Evolutionary conservation across 192 early-diverging fungal genomes (phyloP).

Genomic region (Lobosporangium transversale): DNA sequence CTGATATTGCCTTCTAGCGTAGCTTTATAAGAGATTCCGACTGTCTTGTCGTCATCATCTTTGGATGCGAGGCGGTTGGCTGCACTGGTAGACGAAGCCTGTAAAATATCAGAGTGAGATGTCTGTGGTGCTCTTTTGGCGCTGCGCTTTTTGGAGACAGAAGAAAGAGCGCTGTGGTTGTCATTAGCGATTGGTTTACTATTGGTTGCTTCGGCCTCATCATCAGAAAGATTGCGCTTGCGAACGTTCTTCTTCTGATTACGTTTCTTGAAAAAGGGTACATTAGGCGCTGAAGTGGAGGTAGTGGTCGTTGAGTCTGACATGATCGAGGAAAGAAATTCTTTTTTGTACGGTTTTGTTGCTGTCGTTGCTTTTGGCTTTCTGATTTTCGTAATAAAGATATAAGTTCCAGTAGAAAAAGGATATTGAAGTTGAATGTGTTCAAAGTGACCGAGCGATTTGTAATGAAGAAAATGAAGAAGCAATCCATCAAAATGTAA

Average conservation of each 20-base stretch:
- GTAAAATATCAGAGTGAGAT: constrained; percentile 45
- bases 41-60: constrained; percentile 43
- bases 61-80: constrained; percentile 49
- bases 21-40: constrained; percentile 46
- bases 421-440: too few species aligned
- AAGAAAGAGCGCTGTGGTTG: constrained; percentile 52
- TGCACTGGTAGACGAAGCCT: constrained; percentile 58
- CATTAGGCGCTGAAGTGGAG: constrained; percentile 50
- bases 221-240: constrained; percentile 60
- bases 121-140: constrained; percentile 37
- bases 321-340: too few species aligned
- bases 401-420: too few species aligned
- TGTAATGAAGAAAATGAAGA: too few species aligned
- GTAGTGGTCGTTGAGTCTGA: constrained; percentile 11
- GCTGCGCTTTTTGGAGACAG: constrained; percentile 57
- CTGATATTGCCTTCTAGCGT: constrained; percentile 45
- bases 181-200: constrained; percentile 51
- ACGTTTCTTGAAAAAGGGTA: constrained; percentile 70
- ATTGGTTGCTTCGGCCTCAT: constrained; percentile 43
- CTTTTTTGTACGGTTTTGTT: too few species aligned
- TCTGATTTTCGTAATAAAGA: too few species aligned
- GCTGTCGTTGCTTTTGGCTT: background rate
- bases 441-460: too few species aligned
- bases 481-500: too few species aligned
- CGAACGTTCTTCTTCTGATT: constrained; percentile 60